Percentiles rank a stretch among this genome's conserved stretches.
phyloP scores from a whole-genome alignment of 352 stramenopile species.

The Phytopythium chamaehyphon region DNA sequence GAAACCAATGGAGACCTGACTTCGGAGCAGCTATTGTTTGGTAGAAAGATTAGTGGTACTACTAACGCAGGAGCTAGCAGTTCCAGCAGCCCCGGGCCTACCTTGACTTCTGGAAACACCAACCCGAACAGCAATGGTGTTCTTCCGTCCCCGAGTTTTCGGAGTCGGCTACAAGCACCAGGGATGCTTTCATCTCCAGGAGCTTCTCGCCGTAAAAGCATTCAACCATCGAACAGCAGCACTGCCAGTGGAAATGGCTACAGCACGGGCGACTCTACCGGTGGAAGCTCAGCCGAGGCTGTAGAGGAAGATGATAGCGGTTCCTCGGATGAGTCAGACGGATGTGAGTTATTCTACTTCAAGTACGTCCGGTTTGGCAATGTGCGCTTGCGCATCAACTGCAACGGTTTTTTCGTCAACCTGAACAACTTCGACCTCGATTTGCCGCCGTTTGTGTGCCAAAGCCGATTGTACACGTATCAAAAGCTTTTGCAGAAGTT shows the following conservation, averaged over 20 bases:
- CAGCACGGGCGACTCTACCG: background rate
- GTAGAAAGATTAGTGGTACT: conserved; percentile 25
- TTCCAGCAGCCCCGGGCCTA: background rate
- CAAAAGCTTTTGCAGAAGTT: conserved; percentile 84
- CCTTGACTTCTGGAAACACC: background rate
- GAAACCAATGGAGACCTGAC: conserved; percentile 25
- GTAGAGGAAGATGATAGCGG: conserved; percentile 42
- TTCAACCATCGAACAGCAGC: background rate
- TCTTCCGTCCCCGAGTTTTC: background rate
- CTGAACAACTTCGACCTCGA: conserved; percentile 78
- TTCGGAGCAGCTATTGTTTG: conserved; percentile 59
- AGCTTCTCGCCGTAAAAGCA: background rate
- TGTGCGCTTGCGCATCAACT: conserved; percentile 75
- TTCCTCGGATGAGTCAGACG: conserved; percentile 28
- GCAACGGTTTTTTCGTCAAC: conserved; percentile 85
- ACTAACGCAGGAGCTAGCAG: conserved; percentile 6
- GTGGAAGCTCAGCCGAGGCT: background rate
- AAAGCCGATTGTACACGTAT: conserved; percentile 77
- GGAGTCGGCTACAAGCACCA: conserved; percentile 1
- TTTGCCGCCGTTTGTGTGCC: conserved; percentile 70
- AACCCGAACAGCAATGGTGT: background rate
- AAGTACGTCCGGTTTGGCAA: conserved; percentile 84
- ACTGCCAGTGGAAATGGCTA: background rate
- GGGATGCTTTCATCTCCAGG: background rate
- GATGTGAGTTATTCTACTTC: conserved; percentile 81